Conservation (phyloP, 305 asterid genomes). For the Plantago coronopus region DNA sequence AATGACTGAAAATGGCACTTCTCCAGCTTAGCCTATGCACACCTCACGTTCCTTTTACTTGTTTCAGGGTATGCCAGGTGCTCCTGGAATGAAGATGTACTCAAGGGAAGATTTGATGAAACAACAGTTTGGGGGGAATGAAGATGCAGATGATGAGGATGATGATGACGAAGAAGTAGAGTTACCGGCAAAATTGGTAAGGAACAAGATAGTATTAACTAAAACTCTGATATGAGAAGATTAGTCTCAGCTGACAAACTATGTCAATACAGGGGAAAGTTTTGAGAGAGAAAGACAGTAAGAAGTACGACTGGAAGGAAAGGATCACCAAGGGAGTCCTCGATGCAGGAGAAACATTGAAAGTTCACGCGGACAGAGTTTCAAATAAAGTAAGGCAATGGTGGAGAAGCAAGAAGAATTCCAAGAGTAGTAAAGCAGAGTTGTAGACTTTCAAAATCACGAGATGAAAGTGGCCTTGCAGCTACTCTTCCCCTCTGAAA, state of each 20-base stretch:
- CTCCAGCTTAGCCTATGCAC: not conserved
- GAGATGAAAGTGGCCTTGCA: not conserved
- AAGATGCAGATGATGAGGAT: constrained; percentile 63
- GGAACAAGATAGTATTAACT: not conserved
- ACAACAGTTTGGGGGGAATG: constrained; percentile 65
- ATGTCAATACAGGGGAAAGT: constrained; percentile 51
- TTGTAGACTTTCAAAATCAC: constrained; percentile 34
- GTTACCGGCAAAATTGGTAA: constrained; percentile 69
- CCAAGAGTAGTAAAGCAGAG: constrained; percentile 50
- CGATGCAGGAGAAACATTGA: constrained; percentile 55
- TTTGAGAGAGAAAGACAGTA: constrained; percentile 46
- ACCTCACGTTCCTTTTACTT: constrained; percentile 6
- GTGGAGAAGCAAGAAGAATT: constrained; percentile 59
- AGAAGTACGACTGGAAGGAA: constrained; percentile 66
- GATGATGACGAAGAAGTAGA: constrained; percentile 58
- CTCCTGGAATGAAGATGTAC: constrained; percentile 97
- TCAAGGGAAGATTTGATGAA: constrained; percentile 91
- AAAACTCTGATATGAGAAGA: not conserved
- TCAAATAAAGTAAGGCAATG: constrained; percentile 51
- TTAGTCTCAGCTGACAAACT: not conserved
- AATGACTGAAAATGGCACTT: constrained; percentile 8
- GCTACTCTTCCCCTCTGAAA: not conserved
- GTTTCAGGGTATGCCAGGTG: constrained; percentile 91
- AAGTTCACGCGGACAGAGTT: constrained; percentile 45
- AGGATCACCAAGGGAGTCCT: constrained; percentile 38